phyloP scores from a whole-genome alignment of 768 basidiomycete genomes.

The Auriscalpium microsporum region DNA sequence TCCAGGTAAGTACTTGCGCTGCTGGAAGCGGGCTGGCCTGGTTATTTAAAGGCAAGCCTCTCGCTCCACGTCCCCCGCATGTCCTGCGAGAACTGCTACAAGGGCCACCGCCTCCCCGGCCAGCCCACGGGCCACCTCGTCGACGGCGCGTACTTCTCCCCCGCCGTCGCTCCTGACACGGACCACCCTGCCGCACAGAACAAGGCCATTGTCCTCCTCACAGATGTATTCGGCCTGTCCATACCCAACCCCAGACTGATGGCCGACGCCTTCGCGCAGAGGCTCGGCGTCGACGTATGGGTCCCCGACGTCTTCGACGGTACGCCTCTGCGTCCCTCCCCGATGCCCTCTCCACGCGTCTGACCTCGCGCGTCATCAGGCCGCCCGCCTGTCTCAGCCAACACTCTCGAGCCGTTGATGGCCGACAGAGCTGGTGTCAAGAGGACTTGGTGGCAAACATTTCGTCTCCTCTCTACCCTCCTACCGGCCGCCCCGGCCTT shows the following conservation, averaged over 20 bases:
- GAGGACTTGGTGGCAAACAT: conserved; percentile 11
- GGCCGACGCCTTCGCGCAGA: conserved; percentile 43
- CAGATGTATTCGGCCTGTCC: conserved; percentile 48
- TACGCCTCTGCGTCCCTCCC: conserved; percentile 14
- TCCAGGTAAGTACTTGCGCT: too few relatives aligned
- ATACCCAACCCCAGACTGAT: conserved; percentile 47
- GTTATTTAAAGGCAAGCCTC: neutral
- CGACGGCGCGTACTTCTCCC: conserved; percentile 37
- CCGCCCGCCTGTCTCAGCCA: conserved; percentile 19
- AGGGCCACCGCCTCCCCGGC: conserved; percentile 35
- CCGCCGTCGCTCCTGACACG: conserved; percentile 13
- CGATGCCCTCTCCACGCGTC: neutral
- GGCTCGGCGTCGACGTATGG: conserved; percentile 51
- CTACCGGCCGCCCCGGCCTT: conserved; percentile 18
- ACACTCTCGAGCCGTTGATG: conserved; percentile 22
- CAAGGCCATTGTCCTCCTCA: conserved; percentile 42
- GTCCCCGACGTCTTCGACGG: conserved; percentile 55
- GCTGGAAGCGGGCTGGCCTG: neutral
- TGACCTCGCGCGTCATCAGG: conserved; percentile 14
- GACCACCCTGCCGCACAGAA: conserved; percentile 14
- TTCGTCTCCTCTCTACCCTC: conserved; percentile 14
- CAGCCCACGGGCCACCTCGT: conserved; percentile 36
- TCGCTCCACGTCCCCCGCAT: neutral
- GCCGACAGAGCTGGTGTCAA: conserved; percentile 23
- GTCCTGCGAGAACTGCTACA: conserved; percentile 28